phyloP scores from a whole-genome alignment of 1,139 yeast species.

The Geotrichum klebahnii region DNA sequence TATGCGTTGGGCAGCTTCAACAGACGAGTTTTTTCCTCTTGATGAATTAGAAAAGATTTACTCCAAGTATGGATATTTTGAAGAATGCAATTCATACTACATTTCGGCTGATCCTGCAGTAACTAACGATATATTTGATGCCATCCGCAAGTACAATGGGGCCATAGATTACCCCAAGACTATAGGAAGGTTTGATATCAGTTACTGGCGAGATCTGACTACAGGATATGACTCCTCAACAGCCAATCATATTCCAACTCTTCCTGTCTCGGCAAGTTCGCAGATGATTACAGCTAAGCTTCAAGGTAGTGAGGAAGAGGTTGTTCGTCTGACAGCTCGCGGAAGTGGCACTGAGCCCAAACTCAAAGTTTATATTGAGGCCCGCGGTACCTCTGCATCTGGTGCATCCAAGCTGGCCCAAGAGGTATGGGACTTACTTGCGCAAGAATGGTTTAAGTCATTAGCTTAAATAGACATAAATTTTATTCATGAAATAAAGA shows the following conservation, averaged over 20 bases:
- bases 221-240: constrained; percentile 74
- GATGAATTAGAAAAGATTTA: constrained; percentile 58
- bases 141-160: constrained; percentile 41
- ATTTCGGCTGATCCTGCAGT: constrained; percentile 51
- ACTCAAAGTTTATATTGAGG: constrained; percentile 86
- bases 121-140: constrained; percentile 52
- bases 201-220: constrained; percentile 79
- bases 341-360: constrained; percentile 98
- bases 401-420: constrained; percentile 53
- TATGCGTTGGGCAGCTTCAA: constrained; percentile 58
- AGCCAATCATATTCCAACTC: constrained; percentile 50
- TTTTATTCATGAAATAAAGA: background rate
- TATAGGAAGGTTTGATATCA: constrained; percentile 54
- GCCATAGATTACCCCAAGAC: constrained; percentile 39
- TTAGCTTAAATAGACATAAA: background rate
- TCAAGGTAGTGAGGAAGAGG: constrained; percentile 35
- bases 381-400: constrained; percentile 47
- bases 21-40: constrained; percentile 35
- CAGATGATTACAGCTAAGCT: constrained; percentile 78
- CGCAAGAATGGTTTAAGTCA: constrained; percentile 36
- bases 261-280: constrained; percentile 67
- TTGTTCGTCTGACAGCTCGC: constrained; percentile 73
- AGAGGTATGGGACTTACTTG: constrained; percentile 63
- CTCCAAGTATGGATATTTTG: constrained; percentile 68
- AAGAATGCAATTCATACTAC: constrained; percentile 85